Percentiles rank a stretch among this genome's conserved stretches.
phyloP scores from a whole-genome alignment of 352 stramenopile genomes.

The Globisporangium megalacanthum region DNA sequence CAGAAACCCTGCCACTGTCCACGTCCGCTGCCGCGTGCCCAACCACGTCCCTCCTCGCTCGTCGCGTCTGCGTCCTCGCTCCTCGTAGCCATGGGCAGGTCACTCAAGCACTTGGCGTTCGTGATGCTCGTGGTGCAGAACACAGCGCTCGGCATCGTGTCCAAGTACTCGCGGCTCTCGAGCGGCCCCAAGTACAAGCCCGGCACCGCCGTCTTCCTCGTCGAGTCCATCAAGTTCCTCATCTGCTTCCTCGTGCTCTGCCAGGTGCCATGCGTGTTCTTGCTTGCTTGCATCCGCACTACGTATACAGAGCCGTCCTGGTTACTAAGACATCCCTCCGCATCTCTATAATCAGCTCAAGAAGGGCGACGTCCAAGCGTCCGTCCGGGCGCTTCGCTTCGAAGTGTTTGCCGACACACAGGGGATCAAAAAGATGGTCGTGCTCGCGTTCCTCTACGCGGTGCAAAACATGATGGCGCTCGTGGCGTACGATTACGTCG shows the following conservation, averaged over 20 bases:
- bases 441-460: conserved; percentile 82
- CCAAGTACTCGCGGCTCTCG: conserved; percentile 79
- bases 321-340: neutral
- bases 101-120: conserved; percentile 77
- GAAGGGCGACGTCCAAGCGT: conserved; percentile 43
- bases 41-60: neutral
- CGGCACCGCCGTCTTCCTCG: conserved; percentile 71
- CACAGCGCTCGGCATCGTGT: conserved; percentile 80
- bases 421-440: conserved; percentile 81
- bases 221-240: conserved; percentile 80
- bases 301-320: neutral
- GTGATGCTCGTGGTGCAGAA: conserved; percentile 86
- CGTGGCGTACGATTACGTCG: conserved; percentile 85
- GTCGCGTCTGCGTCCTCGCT: neutral
- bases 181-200: conserved; percentile 78
- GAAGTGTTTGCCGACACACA: conserved; percentile 76
- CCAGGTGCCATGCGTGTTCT: conserved; percentile 15
- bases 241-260: conserved; percentile 75
- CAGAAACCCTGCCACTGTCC: neutral
- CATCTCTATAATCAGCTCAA: conserved; percentile 24
- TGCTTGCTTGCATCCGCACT: neutral
- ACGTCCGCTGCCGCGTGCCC: neutral
- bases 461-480: conserved; percentile 86
- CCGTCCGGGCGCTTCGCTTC: conserved; percentile 51
- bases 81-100: conserved; percentile 19